Evolutionary conservation across 495 filamentous ascomycete genomes (phyloP).

Genomic region (Chaetomium fimeti): DNA sequence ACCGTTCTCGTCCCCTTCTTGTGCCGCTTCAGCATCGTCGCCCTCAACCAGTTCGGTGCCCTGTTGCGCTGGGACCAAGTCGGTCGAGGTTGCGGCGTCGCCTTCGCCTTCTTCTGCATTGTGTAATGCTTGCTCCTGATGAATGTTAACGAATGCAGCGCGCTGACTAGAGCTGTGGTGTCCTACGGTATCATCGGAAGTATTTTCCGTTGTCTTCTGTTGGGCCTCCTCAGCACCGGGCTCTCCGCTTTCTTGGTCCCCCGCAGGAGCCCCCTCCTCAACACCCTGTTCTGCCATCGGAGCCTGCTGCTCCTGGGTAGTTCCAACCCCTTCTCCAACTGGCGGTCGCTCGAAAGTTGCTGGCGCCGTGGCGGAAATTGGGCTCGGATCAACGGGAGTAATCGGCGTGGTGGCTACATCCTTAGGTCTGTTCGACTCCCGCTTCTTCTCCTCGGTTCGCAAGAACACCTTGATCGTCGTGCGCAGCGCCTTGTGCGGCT

Average conservation of each 20-base stretch:
- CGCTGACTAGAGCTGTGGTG: neutral
- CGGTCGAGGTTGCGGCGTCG: conserved; percentile 14
- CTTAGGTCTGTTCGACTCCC: conserved; percentile 58
- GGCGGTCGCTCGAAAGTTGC: conserved; percentile 12
- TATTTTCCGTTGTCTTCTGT: conserved; percentile 2
- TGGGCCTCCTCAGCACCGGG: conserved; percentile 7
- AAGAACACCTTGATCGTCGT: conserved; percentile 88
- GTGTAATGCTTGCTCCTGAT: conserved; percentile 20
- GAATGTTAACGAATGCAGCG: conserved; percentile 18
- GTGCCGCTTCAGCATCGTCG: conserved; percentile 31
- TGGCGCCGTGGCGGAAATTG: conserved; percentile 29
- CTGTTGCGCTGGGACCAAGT: conserved; percentile 12
- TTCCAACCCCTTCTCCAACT: conserved; percentile 2
- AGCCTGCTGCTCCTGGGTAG: conserved; percentile 19
- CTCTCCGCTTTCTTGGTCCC: conserved; percentile 33
- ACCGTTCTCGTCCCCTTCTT: conserved; percentile 37
- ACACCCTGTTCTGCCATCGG: conserved; percentile 2
- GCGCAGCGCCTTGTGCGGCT: conserved; percentile 80
- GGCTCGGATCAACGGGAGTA: conserved; percentile 44
- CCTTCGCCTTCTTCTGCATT: conserved; percentile 13
- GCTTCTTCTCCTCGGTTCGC: conserved; percentile 83
- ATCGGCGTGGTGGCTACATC: conserved; percentile 40
- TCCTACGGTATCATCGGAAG: conserved; percentile 18
- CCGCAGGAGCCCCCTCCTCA: conserved; percentile 21
- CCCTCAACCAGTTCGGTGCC: conserved; percentile 29